A percentile compares a stretch with the other conserved stretches of the same genome.
phyloP scores from a whole-genome alignment of 192 early-diverging fungal species.

The Entomortierella beljakovae region DNA sequence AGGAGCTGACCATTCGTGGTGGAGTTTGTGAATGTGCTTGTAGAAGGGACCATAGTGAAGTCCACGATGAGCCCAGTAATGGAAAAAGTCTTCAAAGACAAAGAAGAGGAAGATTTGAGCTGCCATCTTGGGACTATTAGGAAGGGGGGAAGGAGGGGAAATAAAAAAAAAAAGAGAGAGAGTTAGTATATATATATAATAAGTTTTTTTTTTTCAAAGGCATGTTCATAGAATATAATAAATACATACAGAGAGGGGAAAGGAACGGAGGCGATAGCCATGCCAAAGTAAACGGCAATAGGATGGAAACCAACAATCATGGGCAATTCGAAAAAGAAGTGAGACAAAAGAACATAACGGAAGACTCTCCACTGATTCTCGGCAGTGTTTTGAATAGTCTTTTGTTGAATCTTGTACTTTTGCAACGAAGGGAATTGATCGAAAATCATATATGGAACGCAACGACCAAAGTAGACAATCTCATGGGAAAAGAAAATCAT shows the following conservation, averaged over 20 bases:
- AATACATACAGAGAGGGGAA: slow-evolving; percentile 78
- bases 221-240: not conserved
- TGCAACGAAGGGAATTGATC: slow-evolving; percentile 89
- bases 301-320: slow-evolving; percentile 92
- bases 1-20: slow-evolving; percentile 93
- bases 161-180: slow-evolving; percentile 2
- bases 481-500: slow-evolving; percentile 91
- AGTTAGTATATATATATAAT: not conserved
- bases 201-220: not conserved
- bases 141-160: too few species aligned
- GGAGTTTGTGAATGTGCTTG: slow-evolving; percentile 92
- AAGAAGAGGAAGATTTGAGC: slow-evolving; percentile 81
- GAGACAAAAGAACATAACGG: slow-evolving; percentile 76
- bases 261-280: slow-evolving; percentile 84
- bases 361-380: slow-evolving; percentile 81
- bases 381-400: slow-evolving; percentile 72
- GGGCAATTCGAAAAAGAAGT: slow-evolving; percentile 87
- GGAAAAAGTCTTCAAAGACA: slow-evolving; percentile 89
- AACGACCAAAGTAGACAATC: slow-evolving; percentile 92
- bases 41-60: slow-evolving; percentile 92
- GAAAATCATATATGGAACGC: slow-evolving; percentile 85
- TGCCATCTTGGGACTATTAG: slow-evolving; percentile 65
- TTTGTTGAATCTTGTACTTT: slow-evolving; percentile 92
- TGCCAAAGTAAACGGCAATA: slow-evolving; percentile 83
- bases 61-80: slow-evolving; percentile 91